Percentiles rank a stretch among this genome's conserved stretches.
phyloP scores from a whole-genome alignment of 345 rosid genomes.

The Pistacia atlantica region DNA sequence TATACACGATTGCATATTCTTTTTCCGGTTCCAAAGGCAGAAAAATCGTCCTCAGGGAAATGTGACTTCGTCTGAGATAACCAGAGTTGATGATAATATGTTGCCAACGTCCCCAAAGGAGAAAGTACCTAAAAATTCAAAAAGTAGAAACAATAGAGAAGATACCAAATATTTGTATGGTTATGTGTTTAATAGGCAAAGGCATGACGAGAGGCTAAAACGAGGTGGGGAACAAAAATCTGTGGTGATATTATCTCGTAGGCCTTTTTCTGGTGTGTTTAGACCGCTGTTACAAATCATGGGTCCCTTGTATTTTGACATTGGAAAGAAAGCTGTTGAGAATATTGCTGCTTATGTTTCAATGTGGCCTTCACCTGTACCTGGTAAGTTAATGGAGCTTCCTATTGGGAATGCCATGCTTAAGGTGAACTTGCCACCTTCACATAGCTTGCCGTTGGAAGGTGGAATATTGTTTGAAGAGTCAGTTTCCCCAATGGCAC shows the following conservation, averaged over 20 bases:
- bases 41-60: slow-evolving; percentile 35
- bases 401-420: slow-evolving; percentile 92
- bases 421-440: slow-evolving; percentile 89
- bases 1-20: slow-evolving; percentile 96
- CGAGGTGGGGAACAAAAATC: slow-evolving; percentile 98
- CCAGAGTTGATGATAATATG: slow-evolving; percentile 31
- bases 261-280: slow-evolving; percentile 82
- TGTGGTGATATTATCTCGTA: slow-evolving; percentile 81
- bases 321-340: slow-evolving; percentile 82
- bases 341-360: slow-evolving; percentile 90
- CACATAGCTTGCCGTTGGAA: slow-evolving; percentile 81
- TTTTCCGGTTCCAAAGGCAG: slow-evolving; percentile 79
- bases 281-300: slow-evolving; percentile 91
- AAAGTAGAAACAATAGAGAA: slow-evolving; percentile 12
- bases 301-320: slow-evolving; percentile 91
- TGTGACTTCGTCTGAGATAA: slow-evolving; percentile 32
- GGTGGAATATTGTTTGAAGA: slow-evolving; percentile 61
- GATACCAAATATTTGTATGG: slow-evolving; percentile 68
- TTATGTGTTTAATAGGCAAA: slow-evolving; percentile 89
- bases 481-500: slow-evolving; percentile 87
- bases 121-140: slow-evolving; percentile 21
- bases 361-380: slow-evolving; percentile 83
- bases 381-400: slow-evolving; percentile 91
- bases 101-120: slow-evolving; percentile 28
- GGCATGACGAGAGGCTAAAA: slow-evolving; percentile 93